Evolutionary conservation across 108 stramenopile species (phyloP).

Genomic region (Pseudonitzschia multiseries): DNA sequence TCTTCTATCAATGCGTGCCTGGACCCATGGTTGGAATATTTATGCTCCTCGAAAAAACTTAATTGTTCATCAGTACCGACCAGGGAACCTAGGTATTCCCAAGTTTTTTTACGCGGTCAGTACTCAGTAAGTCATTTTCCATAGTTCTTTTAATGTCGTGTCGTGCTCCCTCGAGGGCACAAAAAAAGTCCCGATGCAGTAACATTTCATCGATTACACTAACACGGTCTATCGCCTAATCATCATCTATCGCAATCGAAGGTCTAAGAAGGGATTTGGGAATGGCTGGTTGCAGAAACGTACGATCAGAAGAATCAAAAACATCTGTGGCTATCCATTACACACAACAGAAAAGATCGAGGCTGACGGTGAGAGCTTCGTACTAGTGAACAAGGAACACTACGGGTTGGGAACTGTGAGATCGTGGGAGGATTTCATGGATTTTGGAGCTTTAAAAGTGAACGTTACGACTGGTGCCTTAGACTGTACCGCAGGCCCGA

Average conservation of each 20-base stretch:
- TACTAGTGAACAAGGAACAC: constrained; percentile 53
- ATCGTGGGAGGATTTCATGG: constrained; percentile 53
- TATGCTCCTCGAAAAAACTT: constrained; percentile 86
- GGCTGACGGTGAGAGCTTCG: constrained; percentile 27
- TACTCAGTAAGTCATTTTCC: not conserved
- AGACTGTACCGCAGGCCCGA: not conserved
- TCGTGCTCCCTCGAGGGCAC: too few species aligned
- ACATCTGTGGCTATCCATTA: constrained; percentile 67
- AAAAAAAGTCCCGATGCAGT: too few species aligned
- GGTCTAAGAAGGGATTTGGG: constrained; percentile 51
- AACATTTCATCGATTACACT: constrained; percentile 19
- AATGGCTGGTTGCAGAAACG: constrained; percentile 34
- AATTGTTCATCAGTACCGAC: constrained; percentile 89
- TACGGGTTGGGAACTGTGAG: constrained; percentile 59
- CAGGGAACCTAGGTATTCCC: constrained; percentile 58
- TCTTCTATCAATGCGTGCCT: constrained; percentile 71
- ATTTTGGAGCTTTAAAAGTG: constrained; percentile 41
- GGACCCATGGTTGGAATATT: constrained; percentile 92
- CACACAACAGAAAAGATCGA: constrained; percentile 40
- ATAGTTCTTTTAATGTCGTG: not conserved
- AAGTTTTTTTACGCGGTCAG: constrained; percentile 93
- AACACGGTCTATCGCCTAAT: not conserved
- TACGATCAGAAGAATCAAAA: constrained; percentile 66
- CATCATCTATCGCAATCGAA: constrained; percentile 17
- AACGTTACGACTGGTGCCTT: not conserved